Percentiles rank a stretch among this genome's conserved stretches.
phyloP scores from a whole-genome alignment of 2,329 filamentous ascomycete genomes.

The Penicillium frequentans region DNA sequence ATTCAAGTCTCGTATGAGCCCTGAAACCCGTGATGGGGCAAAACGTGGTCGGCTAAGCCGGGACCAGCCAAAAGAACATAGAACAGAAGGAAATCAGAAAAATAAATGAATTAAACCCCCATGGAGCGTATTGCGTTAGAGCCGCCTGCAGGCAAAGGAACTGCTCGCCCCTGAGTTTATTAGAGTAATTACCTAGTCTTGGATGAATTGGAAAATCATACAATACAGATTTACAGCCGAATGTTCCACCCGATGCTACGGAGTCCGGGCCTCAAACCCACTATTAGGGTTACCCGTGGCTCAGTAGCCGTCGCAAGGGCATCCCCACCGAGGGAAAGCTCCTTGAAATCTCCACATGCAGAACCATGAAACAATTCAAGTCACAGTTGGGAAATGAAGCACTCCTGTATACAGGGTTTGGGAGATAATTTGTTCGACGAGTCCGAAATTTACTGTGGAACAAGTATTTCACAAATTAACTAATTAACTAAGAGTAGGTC shows the following conservation, averaged over 20 bases:
- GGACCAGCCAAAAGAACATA: neutral
- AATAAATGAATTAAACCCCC: neutral
- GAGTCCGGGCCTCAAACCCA: constrained; percentile 2
- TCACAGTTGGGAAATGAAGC: constrained; percentile 23
- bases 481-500: neutral
- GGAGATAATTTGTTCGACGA: neutral
- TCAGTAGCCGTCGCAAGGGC: constrained; percentile 8
- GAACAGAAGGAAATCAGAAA: neutral
- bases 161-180: neutral
- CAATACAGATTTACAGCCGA: neutral
- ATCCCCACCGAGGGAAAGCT: constrained; percentile 11
- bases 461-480: neutral
- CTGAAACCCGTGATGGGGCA: constrained; percentile 8
- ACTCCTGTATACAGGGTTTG: neutral
- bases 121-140: neutral
- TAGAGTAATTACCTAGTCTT: neutral
- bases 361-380: constrained; percentile 22
- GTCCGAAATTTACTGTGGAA: neutral
- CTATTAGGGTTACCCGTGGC: constrained; percentile 12
- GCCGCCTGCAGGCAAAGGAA: neutral
- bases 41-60: neutral
- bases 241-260: neutral
- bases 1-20: neutral
- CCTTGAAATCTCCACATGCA: constrained; percentile 26
- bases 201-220: neutral